phyloP scores from a whole-genome alignment of 306 rosid genomes.

The Quercus gilva region DNA sequence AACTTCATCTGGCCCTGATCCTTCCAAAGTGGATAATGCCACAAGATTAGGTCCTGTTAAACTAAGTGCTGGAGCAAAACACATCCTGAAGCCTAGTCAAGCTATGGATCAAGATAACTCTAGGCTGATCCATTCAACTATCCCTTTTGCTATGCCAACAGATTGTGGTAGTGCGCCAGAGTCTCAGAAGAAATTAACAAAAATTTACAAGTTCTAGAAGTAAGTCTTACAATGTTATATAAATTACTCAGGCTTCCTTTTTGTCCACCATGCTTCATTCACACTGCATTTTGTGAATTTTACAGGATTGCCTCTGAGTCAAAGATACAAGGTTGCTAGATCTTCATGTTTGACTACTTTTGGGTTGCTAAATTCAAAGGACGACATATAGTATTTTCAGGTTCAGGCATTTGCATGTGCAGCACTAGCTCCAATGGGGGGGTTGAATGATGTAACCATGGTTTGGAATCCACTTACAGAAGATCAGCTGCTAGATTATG shows the following conservation, averaged over 20 bases:
- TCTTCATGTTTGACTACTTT: conserved; percentile 29
- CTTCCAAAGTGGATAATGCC: conserved; percentile 37
- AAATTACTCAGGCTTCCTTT: background rate
- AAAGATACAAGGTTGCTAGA: background rate
- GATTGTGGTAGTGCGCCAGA: conserved; percentile 51
- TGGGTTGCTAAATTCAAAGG: conserved; percentile 42
- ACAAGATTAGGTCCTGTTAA: conserved; percentile 70
- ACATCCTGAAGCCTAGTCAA: conserved; percentile 70
- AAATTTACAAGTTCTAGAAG: conserved; percentile 73
- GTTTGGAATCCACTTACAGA: conserved; percentile 28
- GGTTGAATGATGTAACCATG: conserved; percentile 21
- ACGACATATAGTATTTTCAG: conserved; percentile 31
- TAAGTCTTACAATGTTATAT: conserved; percentile 23
- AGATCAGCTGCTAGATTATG: conserved; percentile 17
- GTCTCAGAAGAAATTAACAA: conserved; percentile 55
- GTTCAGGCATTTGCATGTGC: conserved; percentile 18
- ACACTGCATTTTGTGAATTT: conserved; percentile 23
- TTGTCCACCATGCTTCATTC: conserved; percentile 18
- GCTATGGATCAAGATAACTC: conserved; percentile 40
- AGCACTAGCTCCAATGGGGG: conserved; percentile 14
- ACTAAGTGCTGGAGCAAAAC: conserved; percentile 75
- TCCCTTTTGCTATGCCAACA: conserved; percentile 42
- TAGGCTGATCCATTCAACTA: conserved; percentile 45
- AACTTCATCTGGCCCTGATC: conserved; percentile 34
- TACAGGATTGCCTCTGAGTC: conserved; percentile 25